Conservation (phyloP, 139 green algal genomes). For the Pleodorina starrii region DNA sequence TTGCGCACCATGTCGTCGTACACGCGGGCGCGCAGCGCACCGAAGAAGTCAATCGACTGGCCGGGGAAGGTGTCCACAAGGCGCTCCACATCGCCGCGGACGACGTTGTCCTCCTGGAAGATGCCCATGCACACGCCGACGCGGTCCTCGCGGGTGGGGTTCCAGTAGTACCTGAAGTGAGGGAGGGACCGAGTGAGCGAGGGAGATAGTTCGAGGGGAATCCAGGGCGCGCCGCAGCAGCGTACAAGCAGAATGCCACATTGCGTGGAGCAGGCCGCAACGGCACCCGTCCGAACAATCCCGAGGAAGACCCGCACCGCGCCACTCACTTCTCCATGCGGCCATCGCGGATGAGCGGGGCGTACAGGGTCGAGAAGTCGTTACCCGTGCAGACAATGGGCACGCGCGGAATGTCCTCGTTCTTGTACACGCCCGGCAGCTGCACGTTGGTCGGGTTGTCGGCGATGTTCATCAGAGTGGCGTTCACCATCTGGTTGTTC, state of each 20-base stretch:
- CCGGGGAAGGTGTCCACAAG: conserved; percentile 98
- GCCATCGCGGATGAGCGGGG: conserved; percentile 98
- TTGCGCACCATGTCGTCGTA: conserved; percentile 94
- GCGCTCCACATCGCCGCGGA: conserved; percentile 77
- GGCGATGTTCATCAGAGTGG: conserved; percentile 99
- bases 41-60: conserved; percentile 99
- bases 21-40: conserved; percentile 93
- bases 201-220: no score
- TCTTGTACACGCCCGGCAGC: conserved; percentile 96
- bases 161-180: conserved; percentile 95
- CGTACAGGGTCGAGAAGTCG: conserved; percentile 99
- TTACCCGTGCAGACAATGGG: conserved; percentile 98
- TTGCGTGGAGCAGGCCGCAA: no score
- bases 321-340: conserved; percentile 95
- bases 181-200: no score
- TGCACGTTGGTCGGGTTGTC: conserved; percentile 99
- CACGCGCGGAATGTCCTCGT: conserved; percentile 95
- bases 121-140: conserved; percentile 97
- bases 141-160: conserved; percentile 95
- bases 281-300: no score
- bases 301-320: no score
- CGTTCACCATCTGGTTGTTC: conserved; percentile 99
- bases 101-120: conserved; percentile 85
- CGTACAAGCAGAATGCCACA: no score
- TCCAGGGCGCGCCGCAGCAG: no score